Percentiles rank a stretch among this genome's conserved stretches.
These are phyloP conservation scores for Ophiostoma himal-ulmi DNA, from an alignment of 2,329 filamentous ascomycete genomes.

Conservation along the genomic window DNA sequence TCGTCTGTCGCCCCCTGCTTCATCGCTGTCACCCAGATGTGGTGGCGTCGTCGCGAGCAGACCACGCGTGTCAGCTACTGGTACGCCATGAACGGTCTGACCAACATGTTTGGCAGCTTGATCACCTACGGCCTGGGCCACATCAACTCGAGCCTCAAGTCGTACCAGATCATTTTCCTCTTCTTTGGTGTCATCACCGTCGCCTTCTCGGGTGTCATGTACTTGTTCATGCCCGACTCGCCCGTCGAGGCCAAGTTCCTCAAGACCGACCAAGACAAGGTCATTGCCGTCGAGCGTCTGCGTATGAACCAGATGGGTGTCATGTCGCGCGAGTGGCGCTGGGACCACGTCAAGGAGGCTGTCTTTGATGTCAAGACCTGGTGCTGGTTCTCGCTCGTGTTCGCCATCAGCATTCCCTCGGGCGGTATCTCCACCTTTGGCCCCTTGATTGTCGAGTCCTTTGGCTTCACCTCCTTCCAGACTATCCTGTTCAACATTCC, in stretches of 20 bases:
- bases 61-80: slow-evolving; percentile 51
- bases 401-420: slow-evolving; percentile 49
- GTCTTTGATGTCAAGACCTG: slow-evolving; percentile 54
- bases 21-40: slow-evolving; percentile 55
- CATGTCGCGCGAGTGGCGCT: slow-evolving; percentile 47
- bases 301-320: slow-evolving; percentile 52
- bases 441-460: slow-evolving; percentile 47
- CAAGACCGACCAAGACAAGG: slow-evolving; percentile 42
- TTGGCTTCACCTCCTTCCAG: slow-evolving; percentile 46
- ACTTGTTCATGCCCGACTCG: slow-evolving; percentile 45
- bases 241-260: slow-evolving; percentile 48
- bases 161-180: slow-evolving; percentile 47
- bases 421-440: slow-evolving; percentile 52
- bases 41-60: slow-evolving; percentile 56
- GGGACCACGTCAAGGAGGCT: slow-evolving; percentile 48
- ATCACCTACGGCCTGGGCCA: slow-evolving; percentile 55
- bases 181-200: slow-evolving; percentile 50
- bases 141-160: slow-evolving; percentile 43
- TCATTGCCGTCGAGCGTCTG: slow-evolving; percentile 49
- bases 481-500: slow-evolving; percentile 52
- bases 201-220: slow-evolving; percentile 41
- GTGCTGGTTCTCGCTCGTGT: slow-evolving; percentile 51
- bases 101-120: slow-evolving; percentile 51
- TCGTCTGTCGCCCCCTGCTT: slow-evolving; percentile 45
- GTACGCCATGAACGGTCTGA: slow-evolving; percentile 57